Percentiles rank a stretch among this genome's conserved stretches.
Evolutionary conservation across 2,329 filamentous ascomycete species (phyloP).

Genomic region (Byssochlamys sp.): DNA sequence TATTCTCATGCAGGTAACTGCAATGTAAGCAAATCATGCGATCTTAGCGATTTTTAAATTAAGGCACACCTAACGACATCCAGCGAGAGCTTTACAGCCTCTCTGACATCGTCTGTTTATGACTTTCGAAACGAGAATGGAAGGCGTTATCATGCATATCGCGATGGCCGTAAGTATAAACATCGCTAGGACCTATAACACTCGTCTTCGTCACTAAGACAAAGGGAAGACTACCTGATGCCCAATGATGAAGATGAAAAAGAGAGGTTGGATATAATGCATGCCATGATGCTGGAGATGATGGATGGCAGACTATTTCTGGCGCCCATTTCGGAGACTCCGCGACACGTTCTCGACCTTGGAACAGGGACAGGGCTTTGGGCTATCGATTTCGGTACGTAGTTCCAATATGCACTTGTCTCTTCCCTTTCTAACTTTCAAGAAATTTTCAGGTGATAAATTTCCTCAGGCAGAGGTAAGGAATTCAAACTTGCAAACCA

Average conservation of each 20-base stretch:
- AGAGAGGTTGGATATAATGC: slow-evolving; percentile 7
- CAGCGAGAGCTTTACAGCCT: not conserved
- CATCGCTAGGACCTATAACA: not conserved
- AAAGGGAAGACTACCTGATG: slow-evolving; percentile 6
- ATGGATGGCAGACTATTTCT: slow-evolving; percentile 5
- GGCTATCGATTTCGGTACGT: slow-evolving; percentile 8
- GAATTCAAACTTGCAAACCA: too few species aligned
- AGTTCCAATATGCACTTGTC: not conserved
- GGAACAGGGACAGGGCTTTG: slow-evolving; percentile 8
- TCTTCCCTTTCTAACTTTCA: not conserved
- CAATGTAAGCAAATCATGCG: not conserved
- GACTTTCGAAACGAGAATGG: slow-evolving; percentile 3
- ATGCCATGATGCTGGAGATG: slow-evolving; percentile 6
- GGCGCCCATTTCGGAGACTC: slow-evolving; percentile 4
- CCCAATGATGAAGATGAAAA: slow-evolving; percentile 8
- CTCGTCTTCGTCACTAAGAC: not conserved
- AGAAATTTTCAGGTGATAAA: slow-evolving; percentile 1
- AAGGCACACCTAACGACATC: not conserved
- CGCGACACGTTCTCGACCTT: slow-evolving; percentile 6
- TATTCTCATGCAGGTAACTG: not conserved
- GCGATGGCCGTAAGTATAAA: not conserved
- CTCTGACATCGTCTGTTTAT: slow-evolving; percentile 1
- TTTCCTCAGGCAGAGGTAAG: slow-evolving; percentile 4
- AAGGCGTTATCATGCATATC: slow-evolving; percentile 1
- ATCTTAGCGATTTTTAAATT: not conserved